Percentiles rank a stretch among this genome's conserved stretches.
These are phyloP conservation scores for Cyberlindnera maclurae DNA, from an alignment of 805 yeast genomes.

Conservation along the genomic window DNA sequence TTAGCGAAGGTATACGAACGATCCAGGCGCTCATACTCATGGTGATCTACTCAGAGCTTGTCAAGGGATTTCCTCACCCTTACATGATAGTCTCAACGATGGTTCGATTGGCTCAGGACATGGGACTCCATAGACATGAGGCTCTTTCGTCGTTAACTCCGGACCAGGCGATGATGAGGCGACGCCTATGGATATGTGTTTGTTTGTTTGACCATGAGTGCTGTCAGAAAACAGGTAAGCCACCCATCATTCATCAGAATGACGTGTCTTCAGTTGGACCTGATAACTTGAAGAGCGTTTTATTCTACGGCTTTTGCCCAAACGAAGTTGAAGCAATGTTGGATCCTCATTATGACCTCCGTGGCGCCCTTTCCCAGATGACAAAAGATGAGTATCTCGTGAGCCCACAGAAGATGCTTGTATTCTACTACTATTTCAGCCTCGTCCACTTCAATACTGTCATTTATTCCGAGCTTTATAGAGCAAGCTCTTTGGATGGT, in stretches of 20 bases:
- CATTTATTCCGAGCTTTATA: constrained; percentile 15
- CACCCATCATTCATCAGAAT: constrained; percentile 36
- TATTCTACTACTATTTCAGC: constrained; percentile 5
- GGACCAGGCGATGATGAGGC: constrained; percentile 31
- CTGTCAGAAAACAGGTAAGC: constrained; percentile 40
- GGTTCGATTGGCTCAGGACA: constrained; percentile 45
- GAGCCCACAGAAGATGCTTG: constrained; percentile 6
- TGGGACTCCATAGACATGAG: constrained; percentile 51
- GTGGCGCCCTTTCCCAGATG: constrained; percentile 1
- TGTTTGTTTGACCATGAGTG: constrained; percentile 39
- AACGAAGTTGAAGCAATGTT: constrained; percentile 2
- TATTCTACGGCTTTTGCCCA: constrained; percentile 4
- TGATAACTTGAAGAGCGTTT: constrained; percentile 6
- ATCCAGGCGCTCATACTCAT: constrained; percentile 47
- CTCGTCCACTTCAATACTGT: constrained; percentile 11
- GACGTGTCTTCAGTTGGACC: constrained; percentile 26
- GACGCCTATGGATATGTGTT: constrained; percentile 43
- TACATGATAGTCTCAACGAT: constrained; percentile 38
- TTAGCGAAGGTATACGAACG: constrained; percentile 45
- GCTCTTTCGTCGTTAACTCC: constrained; percentile 29
- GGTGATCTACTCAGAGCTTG: constrained; percentile 29
- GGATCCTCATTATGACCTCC: constrained; percentile 4
- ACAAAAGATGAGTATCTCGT: constrained; percentile 1
- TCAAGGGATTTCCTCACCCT: constrained; percentile 34
- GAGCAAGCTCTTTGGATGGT: constrained; percentile 15